These are phyloP conservation scores for Ogataea pini DNA, from an alignment of 805 yeast species.

Conservation along the genomic window DNA sequence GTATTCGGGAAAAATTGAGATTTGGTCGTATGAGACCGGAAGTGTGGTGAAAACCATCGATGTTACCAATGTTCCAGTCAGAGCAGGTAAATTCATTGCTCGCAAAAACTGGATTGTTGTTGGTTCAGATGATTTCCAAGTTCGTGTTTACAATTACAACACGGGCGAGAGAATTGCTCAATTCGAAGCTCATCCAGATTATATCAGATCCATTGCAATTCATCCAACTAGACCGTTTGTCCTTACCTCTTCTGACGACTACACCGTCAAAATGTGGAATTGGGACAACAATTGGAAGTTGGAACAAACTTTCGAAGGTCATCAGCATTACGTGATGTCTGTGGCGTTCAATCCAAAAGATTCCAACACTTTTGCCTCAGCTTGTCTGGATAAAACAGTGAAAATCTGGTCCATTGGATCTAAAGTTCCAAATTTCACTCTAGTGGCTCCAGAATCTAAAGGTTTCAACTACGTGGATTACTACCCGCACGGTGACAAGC, in stretches of 20 bases:
- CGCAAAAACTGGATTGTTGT: conserved; percentile 96
- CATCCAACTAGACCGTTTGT: conserved; percentile 92
- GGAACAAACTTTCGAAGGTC: conserved; percentile 93
- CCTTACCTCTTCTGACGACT: conserved; percentile 88
- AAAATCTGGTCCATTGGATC: conserved; percentile 96
- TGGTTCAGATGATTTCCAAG: conserved; percentile 93
- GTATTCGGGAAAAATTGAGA: conserved; percentile 86
- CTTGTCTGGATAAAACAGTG: conserved; percentile 93
- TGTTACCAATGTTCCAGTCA: conserved; percentile 93
- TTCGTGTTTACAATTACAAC: conserved; percentile 91
- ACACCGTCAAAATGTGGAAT: conserved; percentile 91
- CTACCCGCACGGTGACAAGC: conserved; percentile 96
- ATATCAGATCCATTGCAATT: conserved; percentile 88
- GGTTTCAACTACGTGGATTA: conserved; percentile 97
- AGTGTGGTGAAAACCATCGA: conserved; percentile 84
- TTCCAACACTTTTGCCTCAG: conserved; percentile 95
- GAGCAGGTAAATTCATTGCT: conserved; percentile 93
- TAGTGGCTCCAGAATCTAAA: conserved; percentile 85
- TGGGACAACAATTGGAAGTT: conserved; percentile 94
- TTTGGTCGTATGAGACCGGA: conserved; percentile 90
- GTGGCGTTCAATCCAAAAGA: conserved; percentile 96
- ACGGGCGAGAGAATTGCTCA: conserved; percentile 93
- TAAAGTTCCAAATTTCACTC: conserved; percentile 83
- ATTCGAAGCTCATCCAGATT: conserved; percentile 98
- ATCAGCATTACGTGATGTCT: conserved; percentile 92